Evolutionary conservation across 192 early-diverging fungal genomes (phyloP).

Genomic region (Backusella luteola): DNA sequence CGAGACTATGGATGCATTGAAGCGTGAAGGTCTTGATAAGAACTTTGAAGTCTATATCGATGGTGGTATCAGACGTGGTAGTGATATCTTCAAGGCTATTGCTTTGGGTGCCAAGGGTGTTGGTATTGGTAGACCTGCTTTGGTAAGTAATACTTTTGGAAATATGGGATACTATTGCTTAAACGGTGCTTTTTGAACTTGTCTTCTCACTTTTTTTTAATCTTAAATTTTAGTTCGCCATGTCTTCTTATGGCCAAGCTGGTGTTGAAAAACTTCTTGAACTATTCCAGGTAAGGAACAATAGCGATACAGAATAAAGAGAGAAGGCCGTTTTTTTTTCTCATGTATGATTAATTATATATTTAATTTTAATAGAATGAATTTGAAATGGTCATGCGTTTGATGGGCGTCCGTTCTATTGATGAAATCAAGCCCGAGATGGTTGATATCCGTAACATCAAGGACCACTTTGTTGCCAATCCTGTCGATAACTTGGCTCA

Average conservation of each 20-base stretch:
- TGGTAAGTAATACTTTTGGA: slow-evolving; percentile 33
- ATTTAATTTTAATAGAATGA: slow-evolving; percentile 47
- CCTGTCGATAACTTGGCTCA: slow-evolving; percentile 29
- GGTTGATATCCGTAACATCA: slow-evolving; percentile 42
- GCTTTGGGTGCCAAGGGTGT: slow-evolving; percentile 92
- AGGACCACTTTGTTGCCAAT: slow-evolving; percentile 13
- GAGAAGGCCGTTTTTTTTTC: not conserved
- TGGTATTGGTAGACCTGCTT: slow-evolving; percentile 77
- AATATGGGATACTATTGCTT: not conserved
- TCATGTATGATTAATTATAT: not conserved
- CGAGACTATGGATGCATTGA: slow-evolving; percentile 80
- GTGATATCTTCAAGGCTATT: slow-evolving; percentile 95
- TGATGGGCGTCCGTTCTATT: slow-evolving; percentile 67
- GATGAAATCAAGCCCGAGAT: slow-evolving; percentile 59
- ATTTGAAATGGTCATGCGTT: slow-evolving; percentile 79
- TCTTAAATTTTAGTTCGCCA: slow-evolving; percentile 48
- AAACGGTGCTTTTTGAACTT: not conserved
- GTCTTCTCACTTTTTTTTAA: not conserved
- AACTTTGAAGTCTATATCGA: slow-evolving; percentile 90
- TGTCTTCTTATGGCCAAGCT: slow-evolving; percentile 75
- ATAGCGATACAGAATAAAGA: not conserved
- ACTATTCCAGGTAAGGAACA: slow-evolving; percentile 58
- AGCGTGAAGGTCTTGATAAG: slow-evolving; percentile 40
- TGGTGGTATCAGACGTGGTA: slow-evolving; percentile 88
- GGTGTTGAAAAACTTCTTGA: slow-evolving; percentile 79